Base-by-base conservation (phyloP, 768 basidiomycete species). In the Pulveroboletus sp. region DNA sequence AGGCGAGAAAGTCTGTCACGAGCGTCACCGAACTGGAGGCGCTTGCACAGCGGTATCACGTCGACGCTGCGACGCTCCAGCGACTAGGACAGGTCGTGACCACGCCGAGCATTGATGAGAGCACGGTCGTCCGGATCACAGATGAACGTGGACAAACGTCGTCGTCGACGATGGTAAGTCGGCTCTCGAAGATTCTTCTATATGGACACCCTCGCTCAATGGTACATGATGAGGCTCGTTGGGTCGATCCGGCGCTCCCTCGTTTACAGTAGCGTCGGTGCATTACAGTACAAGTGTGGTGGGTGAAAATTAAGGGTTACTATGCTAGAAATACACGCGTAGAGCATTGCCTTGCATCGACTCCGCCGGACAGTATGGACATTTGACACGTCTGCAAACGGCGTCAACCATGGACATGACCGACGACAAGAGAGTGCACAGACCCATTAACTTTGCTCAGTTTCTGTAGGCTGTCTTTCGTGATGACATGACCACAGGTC, bases 321-420 rank as follows among this genome's bases (percentile, higher is more conserved):
- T 33, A 47, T 32, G 33, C 67, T 68, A 91, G 58, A 91, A 86
- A 67, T 84, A 73, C 38, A 91, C 80, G 39, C 77, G 78, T 49
- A 88, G 55, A 4, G 86, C 87, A 28, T 70, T 65, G 32, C 63
- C 65, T 31, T 80, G 66, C 38, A 65, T 69, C 5, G 89, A 88
- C 67, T 96, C 94, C 10, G 80, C 70, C 10, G 95, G 95, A 64
- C 95, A 97, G 67, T 97, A 97, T 6, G 95, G 94, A 60, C 95
- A 99, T 66, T 97, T 98, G 51, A 94, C 90, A 3, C 89, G 85
- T 21, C 93, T 94, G 62, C 31, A 30, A 42, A 21, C 37, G 46
- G 5, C 15, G 28, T 54, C 33, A 57, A 47, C 36, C 6, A 38
- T 10, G 33, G 10, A 41, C 12, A 30, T 31, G 24, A 26, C 8